These are phyloP conservation scores for Candida anutae DNA, from an alignment of 1,139 yeast species.

Conservation along the genomic window DNA sequence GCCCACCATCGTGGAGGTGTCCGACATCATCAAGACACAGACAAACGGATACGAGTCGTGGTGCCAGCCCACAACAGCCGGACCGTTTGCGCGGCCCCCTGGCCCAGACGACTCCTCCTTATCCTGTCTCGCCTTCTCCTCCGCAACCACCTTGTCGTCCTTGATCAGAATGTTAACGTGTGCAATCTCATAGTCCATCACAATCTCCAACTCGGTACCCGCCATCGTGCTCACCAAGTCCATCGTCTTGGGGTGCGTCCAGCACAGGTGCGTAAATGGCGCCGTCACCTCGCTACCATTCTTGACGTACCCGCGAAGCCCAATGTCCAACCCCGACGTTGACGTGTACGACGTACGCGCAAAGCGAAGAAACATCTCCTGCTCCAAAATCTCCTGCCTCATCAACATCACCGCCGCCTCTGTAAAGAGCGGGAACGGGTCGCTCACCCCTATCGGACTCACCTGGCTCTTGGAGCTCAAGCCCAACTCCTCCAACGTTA, in stretches of 20 bases:
- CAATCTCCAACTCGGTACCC: slow-evolving; percentile 44
- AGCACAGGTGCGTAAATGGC: slow-evolving; percentile 45
- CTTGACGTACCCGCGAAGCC: slow-evolving; percentile 42
- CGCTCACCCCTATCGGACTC: no score
- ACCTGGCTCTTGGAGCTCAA: no score
- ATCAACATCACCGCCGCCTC: no score
- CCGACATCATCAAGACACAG: slow-evolving; percentile 56
- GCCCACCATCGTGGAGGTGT: slow-evolving; percentile 53
- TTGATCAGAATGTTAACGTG: slow-evolving; percentile 42
- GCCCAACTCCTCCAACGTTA: no score
- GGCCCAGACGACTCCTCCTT: slow-evolving; percentile 7
- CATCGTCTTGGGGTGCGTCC: slow-evolving; percentile 49
- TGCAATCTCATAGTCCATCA: slow-evolving; percentile 49
- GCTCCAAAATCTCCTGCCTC: no score
- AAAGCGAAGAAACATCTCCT: no score
- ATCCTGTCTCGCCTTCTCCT: slow-evolving; percentile 8
- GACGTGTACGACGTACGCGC: no score
- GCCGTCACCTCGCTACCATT: slow-evolving; percentile 16
- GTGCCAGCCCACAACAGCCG: slow-evolving; percentile 55
- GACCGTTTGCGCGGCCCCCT: slow-evolving; percentile 29
- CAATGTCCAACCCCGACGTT: no score
- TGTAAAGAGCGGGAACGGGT: no score
- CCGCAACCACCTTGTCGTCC: slow-evolving; percentile 19
- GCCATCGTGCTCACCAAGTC: slow-evolving; percentile 45
- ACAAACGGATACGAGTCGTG: slow-evolving; percentile 53